Conservation (phyloP, 192 early-diverging fungal genomes). For the Podila epicladia region DNA sequence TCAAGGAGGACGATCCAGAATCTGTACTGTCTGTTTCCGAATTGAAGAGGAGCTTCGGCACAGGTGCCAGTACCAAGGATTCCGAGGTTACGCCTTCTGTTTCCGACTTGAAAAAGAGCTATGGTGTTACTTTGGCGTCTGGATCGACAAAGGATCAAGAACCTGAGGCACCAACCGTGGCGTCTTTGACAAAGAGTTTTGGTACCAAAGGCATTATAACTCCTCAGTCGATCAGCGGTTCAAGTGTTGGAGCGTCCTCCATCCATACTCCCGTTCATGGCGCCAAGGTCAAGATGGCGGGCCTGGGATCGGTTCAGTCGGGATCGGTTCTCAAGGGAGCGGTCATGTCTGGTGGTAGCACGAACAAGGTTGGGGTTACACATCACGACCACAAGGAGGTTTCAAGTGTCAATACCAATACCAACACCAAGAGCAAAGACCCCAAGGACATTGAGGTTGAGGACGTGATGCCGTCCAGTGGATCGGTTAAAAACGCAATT, state of each 20-base stretch:
- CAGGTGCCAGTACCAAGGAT: background rate
- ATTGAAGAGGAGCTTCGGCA: background rate
- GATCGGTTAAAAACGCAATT: conserved; percentile 21
- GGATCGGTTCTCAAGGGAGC: background rate
- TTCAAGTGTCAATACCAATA: background rate
- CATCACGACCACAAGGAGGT: background rate
- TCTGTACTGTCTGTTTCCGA: background rate
- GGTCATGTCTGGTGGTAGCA: background rate
- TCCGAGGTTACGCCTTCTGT: background rate
- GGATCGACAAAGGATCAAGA: background rate
- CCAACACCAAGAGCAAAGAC: background rate
- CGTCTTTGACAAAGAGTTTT: background rate
- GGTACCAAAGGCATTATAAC: background rate
- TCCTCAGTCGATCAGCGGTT: background rate
- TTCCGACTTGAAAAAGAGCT: background rate
- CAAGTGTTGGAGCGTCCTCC: background rate
- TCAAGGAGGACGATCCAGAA: background rate
- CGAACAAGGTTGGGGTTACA: background rate
- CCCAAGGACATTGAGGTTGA: background rate
- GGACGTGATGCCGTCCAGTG: conserved; percentile 27
- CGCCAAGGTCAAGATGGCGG: conserved; percentile 17
- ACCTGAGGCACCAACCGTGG: background rate
- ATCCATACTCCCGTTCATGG: background rate
- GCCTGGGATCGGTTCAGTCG: conserved; percentile 10
- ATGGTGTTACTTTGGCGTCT: background rate